A percentile compares a stretch with the other conserved stretches of the same genome.
phyloP scores from a whole-genome alignment of 2,329 filamentous ascomycete species.

The Colletotrichum caudatum region DNA sequence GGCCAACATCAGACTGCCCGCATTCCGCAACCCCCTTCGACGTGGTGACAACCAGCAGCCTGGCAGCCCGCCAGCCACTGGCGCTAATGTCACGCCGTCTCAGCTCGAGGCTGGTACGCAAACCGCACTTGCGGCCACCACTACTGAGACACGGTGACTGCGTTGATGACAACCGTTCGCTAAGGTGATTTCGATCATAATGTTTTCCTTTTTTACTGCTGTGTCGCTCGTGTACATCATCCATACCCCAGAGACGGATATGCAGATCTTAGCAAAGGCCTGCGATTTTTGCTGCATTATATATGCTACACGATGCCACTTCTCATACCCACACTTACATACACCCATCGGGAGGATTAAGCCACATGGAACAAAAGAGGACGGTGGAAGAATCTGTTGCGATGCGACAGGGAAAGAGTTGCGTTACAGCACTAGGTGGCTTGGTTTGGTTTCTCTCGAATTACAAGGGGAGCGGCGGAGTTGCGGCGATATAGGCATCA shows the following conservation, averaged over 20 bases:
- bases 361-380: slow-evolving; percentile 23
- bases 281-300: slow-evolving; percentile 33
- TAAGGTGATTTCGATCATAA: slow-evolving; percentile 23
- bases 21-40: slow-evolving; percentile 43
- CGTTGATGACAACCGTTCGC: not conserved
- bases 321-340: slow-evolving; percentile 41
- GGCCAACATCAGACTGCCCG: slow-evolving; percentile 39
- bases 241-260: slow-evolving; percentile 36
- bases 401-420: slow-evolving; percentile 12
- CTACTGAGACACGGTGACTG: slow-evolving; percentile 25
- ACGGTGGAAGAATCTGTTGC: not conserved
- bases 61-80: slow-evolving; percentile 44
- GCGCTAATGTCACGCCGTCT: slow-evolving; percentile 56
- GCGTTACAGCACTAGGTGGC: slow-evolving; percentile 22
- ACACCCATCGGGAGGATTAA: slow-evolving; percentile 13
- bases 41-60: slow-evolving; percentile 43
- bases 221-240: slow-evolving; percentile 41
- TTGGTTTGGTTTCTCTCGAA: slow-evolving; percentile 42
- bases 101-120: slow-evolving; percentile 61
- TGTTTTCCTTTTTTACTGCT: slow-evolving; percentile 22
- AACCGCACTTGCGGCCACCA: slow-evolving; percentile 37
- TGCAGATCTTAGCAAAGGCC: slow-evolving; percentile 38
- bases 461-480: slow-evolving; percentile 42
- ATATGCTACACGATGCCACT: slow-evolving; percentile 33
- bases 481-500: slow-evolving; percentile 42